These are phyloP conservation scores for Scleromitrula shiraiana DNA, from an alignment of 2,329 filamentous ascomycete species.

Conservation along the genomic window DNA sequence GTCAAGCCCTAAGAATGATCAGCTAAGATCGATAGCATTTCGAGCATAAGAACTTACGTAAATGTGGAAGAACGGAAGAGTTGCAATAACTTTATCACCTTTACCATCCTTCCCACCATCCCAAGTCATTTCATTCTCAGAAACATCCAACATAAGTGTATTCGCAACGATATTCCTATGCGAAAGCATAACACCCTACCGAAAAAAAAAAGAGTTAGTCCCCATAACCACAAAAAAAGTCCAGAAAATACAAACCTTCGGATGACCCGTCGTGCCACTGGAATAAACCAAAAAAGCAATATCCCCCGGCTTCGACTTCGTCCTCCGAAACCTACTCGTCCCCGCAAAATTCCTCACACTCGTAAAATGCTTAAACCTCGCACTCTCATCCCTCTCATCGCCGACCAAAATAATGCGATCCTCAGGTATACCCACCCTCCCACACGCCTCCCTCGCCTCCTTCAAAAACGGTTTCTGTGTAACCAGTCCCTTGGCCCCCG, in stretches of 20 bases:
- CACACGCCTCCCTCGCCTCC: slow-evolving; percentile 59
- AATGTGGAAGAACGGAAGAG: slow-evolving; percentile 87
- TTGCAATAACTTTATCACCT: slow-evolving; percentile 66
- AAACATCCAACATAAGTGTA: slow-evolving; percentile 44
- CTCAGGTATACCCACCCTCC: slow-evolving; percentile 58
- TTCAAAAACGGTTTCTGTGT: slow-evolving; percentile 64
- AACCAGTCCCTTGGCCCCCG: slow-evolving; percentile 63
- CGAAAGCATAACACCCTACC: slow-evolving; percentile 77
- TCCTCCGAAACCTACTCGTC: slow-evolving; percentile 48
- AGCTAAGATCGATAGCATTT: neutral
- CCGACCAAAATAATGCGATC: slow-evolving; percentile 72
- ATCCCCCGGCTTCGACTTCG: slow-evolving; percentile 62
- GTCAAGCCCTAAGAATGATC: slow-evolving; percentile 48
- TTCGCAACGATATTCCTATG: slow-evolving; percentile 81
- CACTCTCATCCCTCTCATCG: slow-evolving; percentile 51
- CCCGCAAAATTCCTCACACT: slow-evolving; percentile 58
- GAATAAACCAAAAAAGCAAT: slow-evolving; percentile 81
- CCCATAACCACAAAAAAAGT: too few relatives aligned
- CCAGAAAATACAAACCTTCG: too few relatives aligned
- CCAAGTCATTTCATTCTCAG: slow-evolving; percentile 51
- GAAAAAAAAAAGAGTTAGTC: too few relatives aligned
- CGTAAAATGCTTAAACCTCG: slow-evolving; percentile 62
- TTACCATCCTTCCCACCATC: slow-evolving; percentile 51
- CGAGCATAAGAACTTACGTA: slow-evolving; percentile 51
- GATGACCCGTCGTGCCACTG: slow-evolving; percentile 81